Percentiles rank a stretch among this genome's conserved stretches.
Conservation (phyloP, 345 rosid species). For the Rhodomyrtus tomentosa region DNA sequence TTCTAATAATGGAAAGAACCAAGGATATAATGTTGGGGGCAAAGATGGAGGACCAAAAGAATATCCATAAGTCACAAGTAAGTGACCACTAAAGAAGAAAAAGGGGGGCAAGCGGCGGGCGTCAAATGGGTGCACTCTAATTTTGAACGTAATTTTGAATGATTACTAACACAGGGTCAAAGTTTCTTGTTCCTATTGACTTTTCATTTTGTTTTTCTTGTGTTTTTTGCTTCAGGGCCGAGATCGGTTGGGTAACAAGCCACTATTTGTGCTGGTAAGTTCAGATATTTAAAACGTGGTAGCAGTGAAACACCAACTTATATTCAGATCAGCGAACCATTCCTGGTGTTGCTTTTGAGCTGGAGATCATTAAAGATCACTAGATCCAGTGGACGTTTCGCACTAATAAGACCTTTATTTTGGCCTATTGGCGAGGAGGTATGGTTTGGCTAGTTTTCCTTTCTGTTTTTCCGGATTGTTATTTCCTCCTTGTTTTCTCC, state of each 20-base stretch:
- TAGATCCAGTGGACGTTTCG: not conserved
- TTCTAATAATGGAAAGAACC: not conserved
- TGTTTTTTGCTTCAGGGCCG: slow-evolving; percentile 48
- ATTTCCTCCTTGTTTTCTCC: not conserved
- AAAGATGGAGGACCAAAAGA: not conserved
- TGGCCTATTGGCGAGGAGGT: not conserved
- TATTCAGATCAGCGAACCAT: not conserved
- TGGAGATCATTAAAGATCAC: not conserved
- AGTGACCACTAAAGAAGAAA: not conserved
- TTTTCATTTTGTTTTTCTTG: not conserved
- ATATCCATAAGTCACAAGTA: not conserved
- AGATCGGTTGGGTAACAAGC: slow-evolving; percentile 62
- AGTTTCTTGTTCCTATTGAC: not conserved
- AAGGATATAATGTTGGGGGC: not conserved
- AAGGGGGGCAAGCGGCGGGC: no score
- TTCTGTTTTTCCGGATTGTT: not conserved
- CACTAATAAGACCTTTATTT: not conserved
- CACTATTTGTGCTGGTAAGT: slow-evolving; percentile 68
- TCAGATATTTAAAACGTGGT: slow-evolving; percentile 10
- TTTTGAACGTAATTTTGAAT: not conserved
- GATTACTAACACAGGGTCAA: not conserved
- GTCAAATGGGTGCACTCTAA: not conserved
- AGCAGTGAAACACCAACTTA: not conserved
- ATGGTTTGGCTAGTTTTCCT: not conserved
- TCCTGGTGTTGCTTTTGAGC: not conserved